Conservation (phyloP, 768 basidiomycete species). For the Termitomyces sp. region DNA sequence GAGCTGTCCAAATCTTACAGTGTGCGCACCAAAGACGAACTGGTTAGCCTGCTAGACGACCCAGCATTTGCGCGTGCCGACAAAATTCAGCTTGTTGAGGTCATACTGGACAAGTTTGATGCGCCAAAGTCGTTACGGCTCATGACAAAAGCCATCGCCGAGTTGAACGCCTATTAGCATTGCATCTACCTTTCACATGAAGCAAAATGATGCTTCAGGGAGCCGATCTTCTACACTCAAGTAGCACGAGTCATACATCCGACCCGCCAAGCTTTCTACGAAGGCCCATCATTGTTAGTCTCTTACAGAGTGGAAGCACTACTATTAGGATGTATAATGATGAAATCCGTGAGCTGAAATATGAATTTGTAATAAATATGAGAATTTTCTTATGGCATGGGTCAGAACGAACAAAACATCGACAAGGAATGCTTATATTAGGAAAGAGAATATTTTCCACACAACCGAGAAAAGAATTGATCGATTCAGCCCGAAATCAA, state of each 20-base stretch:
- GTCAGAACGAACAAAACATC: no score
- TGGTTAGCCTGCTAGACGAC: slow-evolving; percentile 63
- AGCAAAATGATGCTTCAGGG: not conserved
- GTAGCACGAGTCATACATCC: not conserved
- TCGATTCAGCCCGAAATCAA: not conserved
- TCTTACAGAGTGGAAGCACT: no score
- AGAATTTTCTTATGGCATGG: no score
- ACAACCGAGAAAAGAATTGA: not conserved
- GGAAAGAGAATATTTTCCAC: not conserved
- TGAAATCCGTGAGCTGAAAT: no score
- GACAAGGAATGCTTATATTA: no score
- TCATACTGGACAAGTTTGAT: slow-evolving; percentile 69
- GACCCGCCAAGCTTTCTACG: not conserved
- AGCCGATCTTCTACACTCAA: not conserved
- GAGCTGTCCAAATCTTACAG: slow-evolving; percentile 55
- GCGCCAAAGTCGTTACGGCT: slow-evolving; percentile 60
- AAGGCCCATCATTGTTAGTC: not conserved
- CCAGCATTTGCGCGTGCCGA: slow-evolving; percentile 54
- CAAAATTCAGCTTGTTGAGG: slow-evolving; percentile 75
- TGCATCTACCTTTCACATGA: not conserved
- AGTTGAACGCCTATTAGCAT: slow-evolving; percentile 38
- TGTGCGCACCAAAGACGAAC: slow-evolving; percentile 60
- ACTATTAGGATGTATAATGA: no score
- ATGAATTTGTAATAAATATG: no score
- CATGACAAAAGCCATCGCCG: slow-evolving; percentile 49